Percentiles rank a stretch among this genome's conserved stretches.
These are phyloP conservation scores for Cucumis melo DNA, from an alignment of 306 rosid species.

Conservation along the genomic window DNA sequence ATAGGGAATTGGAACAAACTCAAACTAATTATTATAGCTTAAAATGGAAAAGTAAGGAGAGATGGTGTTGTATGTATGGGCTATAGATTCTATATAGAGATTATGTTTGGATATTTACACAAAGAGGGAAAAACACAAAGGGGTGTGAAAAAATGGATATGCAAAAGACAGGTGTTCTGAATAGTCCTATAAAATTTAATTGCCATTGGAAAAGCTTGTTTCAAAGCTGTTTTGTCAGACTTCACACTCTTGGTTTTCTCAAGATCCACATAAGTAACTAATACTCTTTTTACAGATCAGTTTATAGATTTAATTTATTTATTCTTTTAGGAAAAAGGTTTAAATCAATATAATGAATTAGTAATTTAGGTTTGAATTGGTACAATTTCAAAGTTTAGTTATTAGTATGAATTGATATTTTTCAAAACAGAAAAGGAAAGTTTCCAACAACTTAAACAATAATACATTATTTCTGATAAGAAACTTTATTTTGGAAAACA, in stretches of 20 bases:
- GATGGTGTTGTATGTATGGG: not conserved
- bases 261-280: not conserved
- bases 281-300: too few species aligned
- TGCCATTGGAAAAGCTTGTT: not conserved
- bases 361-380: too few species aligned
- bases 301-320: too few species aligned
- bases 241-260: not conserved
- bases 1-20: not conserved
- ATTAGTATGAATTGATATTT: too few species aligned
- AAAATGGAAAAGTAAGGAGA: not conserved
- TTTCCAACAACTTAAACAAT: too few species aligned
- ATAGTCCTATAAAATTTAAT: not conserved
- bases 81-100: not conserved
- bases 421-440: too few species aligned
- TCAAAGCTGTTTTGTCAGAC: not conserved
- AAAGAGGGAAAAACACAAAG: not conserved
- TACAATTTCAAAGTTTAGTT: too few species aligned
- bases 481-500: not conserved
- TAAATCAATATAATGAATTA: too few species aligned
- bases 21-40: not conserved
- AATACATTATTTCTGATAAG: too few species aligned
- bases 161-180: not conserved
- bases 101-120: not conserved
- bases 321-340: too few species aligned
- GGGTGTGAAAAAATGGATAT: not conserved